Conservation (phyloP, 495 filamentous ascomycete species). For the Penicillium antarcticum region DNA sequence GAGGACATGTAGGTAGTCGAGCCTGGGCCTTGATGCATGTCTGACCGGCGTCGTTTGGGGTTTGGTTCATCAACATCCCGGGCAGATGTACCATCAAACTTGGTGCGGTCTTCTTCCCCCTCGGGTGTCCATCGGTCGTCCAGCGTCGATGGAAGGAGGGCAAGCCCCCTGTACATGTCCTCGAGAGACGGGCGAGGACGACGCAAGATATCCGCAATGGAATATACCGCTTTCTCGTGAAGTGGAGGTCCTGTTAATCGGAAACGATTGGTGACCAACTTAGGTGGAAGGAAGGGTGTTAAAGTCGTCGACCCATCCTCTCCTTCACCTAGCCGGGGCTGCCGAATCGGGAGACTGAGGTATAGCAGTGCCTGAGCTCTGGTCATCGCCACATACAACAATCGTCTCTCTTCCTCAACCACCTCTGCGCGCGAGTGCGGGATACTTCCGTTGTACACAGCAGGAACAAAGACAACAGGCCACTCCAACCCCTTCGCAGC, state of each 20-base stretch:
- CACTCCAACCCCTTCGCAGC: slow-evolving; percentile 96
- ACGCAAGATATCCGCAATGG: slow-evolving; percentile 61
- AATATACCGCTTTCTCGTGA: slow-evolving; percentile 49
- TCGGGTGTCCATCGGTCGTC: slow-evolving; percentile 65
- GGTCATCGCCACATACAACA: slow-evolving; percentile 98
- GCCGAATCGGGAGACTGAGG: slow-evolving; percentile 72
- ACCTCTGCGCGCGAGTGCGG: slow-evolving; percentile 94
- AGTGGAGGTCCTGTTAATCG: slow-evolving; percentile 57
- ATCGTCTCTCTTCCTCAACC: slow-evolving; percentile 79
- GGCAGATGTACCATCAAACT: slow-evolving; percentile 23
- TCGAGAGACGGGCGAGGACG: slow-evolving; percentile 49
- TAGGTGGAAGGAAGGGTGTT: slow-evolving; percentile 59
- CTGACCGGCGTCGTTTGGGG: slow-evolving; percentile 35
- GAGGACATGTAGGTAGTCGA: slow-evolving; percentile 23
- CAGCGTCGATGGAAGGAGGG: slow-evolving; percentile 45
- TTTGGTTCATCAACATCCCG: slow-evolving; percentile 19
- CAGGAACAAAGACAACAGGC: slow-evolving; percentile 95
- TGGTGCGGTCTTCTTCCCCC: slow-evolving; percentile 48
- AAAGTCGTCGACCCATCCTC: slow-evolving; percentile 43
- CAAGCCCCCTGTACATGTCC: slow-evolving; percentile 45
- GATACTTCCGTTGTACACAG: slow-evolving; percentile 86
- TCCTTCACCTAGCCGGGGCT: slow-evolving; percentile 56
- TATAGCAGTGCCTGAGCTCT: slow-evolving; percentile 89
- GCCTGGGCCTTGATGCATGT: slow-evolving; percentile 20
- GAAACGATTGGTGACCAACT: slow-evolving; percentile 47